Evolutionary conservation across 78 protist species (phyloP).

Genomic region (Salpingoeca rosetta): DNA sequence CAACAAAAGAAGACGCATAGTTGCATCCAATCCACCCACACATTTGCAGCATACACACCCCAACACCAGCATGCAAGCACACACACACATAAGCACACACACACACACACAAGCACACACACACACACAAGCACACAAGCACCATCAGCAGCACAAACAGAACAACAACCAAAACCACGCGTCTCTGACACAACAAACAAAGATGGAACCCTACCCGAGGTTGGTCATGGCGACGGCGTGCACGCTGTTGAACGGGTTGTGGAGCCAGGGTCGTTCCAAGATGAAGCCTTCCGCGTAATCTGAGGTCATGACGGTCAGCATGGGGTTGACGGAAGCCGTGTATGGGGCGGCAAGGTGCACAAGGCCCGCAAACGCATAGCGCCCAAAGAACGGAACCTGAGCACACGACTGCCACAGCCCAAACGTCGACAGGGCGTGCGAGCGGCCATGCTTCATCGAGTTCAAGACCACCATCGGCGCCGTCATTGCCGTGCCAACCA

Average conservation of each 20-base stretch:
- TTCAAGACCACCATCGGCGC: not conserved
- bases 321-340: not conserved
- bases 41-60: too few relatives aligned
- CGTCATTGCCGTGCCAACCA: not conserved
- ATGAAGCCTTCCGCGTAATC: not conserved
- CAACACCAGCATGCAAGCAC: too few relatives aligned
- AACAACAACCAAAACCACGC: too few relatives aligned
- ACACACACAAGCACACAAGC: too few relatives aligned
- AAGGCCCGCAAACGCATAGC: not conserved
- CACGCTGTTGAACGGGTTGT: not conserved
- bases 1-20: too few relatives aligned
- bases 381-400: not conserved
- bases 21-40: too few relatives aligned
- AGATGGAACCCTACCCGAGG: too few relatives aligned
- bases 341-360: not conserved
- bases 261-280: not conserved
- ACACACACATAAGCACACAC: too few relatives aligned
- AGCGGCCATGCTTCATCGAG: not conserved
- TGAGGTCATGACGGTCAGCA: not conserved
- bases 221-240: not conserved
- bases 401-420: not conserved
- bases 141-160: too few relatives aligned
- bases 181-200: too few relatives aligned
- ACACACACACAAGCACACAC: too few relatives aligned
- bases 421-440: not conserved